These are phyloP conservation scores for Carallia pectinifolia DNA, from an alignment of 345 rosid species.

Conservation along the genomic window DNA sequence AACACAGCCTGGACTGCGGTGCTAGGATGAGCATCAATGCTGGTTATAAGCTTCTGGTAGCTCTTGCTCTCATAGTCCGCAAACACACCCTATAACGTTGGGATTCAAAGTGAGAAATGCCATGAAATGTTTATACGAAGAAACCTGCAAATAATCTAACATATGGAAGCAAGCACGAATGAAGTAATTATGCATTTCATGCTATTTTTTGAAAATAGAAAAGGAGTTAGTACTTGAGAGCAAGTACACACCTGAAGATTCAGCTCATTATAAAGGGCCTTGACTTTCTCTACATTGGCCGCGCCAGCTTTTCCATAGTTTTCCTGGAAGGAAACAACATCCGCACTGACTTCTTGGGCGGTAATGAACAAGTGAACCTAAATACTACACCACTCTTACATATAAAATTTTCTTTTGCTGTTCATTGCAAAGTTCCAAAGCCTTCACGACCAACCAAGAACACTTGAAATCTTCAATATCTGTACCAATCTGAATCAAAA, in stretches of 20 bases:
- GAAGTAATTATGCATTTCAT: too few species aligned
- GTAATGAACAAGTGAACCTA: neutral
- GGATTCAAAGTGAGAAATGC: neutral
- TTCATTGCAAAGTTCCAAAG: conserved; percentile 23
- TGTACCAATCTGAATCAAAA: conserved; percentile 27
- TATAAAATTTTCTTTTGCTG: conserved; percentile 21
- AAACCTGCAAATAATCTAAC: too few species aligned
- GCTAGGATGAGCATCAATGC: conserved; percentile 71
- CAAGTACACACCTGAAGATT: conserved; percentile 59
- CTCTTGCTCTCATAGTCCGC: conserved; percentile 73
- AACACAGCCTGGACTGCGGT: conserved; percentile 74
- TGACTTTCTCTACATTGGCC: conserved; percentile 19
- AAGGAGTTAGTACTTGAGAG: neutral
- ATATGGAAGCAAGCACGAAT: too few species aligned
- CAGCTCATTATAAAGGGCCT: neutral
- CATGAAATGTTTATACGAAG: neutral
- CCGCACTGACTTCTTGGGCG: neutral
- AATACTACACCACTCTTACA: conserved; percentile 6
- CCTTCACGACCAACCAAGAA: conserved; percentile 49
- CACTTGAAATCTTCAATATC: conserved; percentile 44
- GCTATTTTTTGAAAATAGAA: neutral
- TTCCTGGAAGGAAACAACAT: conserved; percentile 42
- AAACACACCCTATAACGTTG: conserved; percentile 51
- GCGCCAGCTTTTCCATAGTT: conserved; percentile 74
- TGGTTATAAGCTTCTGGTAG: conserved; percentile 52